Evolutionary conservation across 108 stramenopile genomes (phyloP).

Genomic region (Poteriospumella lacustris): DNA sequence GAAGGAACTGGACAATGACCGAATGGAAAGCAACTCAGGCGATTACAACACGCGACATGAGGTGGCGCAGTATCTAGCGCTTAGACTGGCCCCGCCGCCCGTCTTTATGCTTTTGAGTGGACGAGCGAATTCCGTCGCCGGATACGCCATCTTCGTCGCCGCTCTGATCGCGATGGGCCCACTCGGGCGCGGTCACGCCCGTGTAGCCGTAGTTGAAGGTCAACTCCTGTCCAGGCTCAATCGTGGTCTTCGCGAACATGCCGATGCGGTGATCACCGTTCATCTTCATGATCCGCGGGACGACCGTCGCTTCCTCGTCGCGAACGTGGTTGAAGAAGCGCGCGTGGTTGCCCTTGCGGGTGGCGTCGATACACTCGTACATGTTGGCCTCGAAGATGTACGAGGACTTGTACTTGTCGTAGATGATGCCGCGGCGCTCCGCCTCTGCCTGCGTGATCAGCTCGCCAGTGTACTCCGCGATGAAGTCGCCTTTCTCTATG

Average conservation of each 20-base stretch:
- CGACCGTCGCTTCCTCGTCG: slow-evolving; percentile 53
- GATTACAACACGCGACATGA: too few relatives aligned
- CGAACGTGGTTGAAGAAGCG: slow-evolving; percentile 66
- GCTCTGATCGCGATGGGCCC: too few relatives aligned
- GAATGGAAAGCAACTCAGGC: too few relatives aligned
- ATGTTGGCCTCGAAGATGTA: slow-evolving; percentile 72
- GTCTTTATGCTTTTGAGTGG: too few relatives aligned
- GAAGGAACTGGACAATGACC: too few relatives aligned
- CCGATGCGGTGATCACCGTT: slow-evolving; percentile 71
- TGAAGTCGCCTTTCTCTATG: slow-evolving; percentile 67
- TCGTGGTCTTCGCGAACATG: slow-evolving; percentile 67
- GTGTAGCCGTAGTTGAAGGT: slow-evolving; percentile 33
- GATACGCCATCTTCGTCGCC: too few relatives aligned
- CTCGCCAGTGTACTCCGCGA: slow-evolving; percentile 78
- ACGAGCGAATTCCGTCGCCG: too few relatives aligned
- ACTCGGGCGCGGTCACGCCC: not conserved
- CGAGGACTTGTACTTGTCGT: slow-evolving; percentile 59
- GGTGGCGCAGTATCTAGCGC: too few relatives aligned
- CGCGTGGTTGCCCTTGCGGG: slow-evolving; percentile 70
- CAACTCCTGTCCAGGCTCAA: slow-evolving; percentile 46
- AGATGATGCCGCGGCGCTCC: slow-evolving; percentile 68
- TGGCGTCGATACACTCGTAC: slow-evolving; percentile 68
- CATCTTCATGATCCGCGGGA: slow-evolving; percentile 57
- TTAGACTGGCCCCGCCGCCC: too few relatives aligned
- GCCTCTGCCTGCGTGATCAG: slow-evolving; percentile 70